Conservation (phyloP, 352 stramenopile genomes). For the Globisporangium paddicum region DNA sequence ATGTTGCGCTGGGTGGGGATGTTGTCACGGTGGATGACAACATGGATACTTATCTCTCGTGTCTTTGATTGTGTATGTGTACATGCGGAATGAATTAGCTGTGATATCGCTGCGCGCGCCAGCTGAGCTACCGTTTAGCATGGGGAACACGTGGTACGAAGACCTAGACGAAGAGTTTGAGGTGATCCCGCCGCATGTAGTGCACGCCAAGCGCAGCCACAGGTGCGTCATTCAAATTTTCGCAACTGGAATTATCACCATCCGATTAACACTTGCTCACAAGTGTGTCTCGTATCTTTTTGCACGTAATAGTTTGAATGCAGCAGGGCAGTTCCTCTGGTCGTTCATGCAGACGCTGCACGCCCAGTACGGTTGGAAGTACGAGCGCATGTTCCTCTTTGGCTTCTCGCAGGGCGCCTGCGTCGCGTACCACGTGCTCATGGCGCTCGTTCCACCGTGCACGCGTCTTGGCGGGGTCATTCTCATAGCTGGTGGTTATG, state of each 20-base stretch:
- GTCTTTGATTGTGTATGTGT: background rate
- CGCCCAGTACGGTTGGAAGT: conserved; percentile 39
- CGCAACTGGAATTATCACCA: too few species aligned
- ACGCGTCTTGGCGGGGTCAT: conserved; percentile 44
- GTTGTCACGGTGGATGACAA: background rate
- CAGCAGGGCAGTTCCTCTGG: conserved; percentile 31
- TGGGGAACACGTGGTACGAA: conserved; percentile 51
- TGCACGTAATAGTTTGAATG: conserved; percentile 25
- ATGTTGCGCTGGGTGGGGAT: background rate
- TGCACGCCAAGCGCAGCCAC: conserved; percentile 34
- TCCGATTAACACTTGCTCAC: background rate
- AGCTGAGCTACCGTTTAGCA: conserved; percentile 43
- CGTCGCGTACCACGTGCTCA: conserved; percentile 51
- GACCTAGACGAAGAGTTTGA: conserved; percentile 48
- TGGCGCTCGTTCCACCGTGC: conserved; percentile 20
- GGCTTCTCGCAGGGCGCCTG: conserved; percentile 64
- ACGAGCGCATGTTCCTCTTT: conserved; percentile 55
- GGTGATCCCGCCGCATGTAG: conserved; percentile 33
- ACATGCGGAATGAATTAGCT: conserved; percentile 14
- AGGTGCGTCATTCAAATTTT: conserved; percentile 33
- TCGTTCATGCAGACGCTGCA: conserved; percentile 44
- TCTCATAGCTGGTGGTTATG: conserved; percentile 38
- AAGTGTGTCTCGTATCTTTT: background rate
- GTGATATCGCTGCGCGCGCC: conserved; percentile 49
- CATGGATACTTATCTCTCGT: background rate